Conservation (phyloP, 805 yeast genomes). For the Danielia reshetovae region DNA sequence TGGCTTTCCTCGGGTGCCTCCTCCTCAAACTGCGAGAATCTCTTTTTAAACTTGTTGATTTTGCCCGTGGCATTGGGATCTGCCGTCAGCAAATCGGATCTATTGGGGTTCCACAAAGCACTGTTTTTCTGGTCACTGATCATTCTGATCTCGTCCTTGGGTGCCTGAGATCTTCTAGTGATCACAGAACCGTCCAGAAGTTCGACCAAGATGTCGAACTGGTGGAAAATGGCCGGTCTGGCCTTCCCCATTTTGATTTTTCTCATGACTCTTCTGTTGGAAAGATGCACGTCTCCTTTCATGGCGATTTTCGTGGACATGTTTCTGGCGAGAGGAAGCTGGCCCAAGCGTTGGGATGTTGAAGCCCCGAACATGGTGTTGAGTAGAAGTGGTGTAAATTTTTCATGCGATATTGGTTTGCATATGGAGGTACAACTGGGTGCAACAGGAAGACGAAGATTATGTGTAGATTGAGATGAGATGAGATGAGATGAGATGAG, state of each 20-base stretch:
- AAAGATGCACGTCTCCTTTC: conserved; percentile 39
- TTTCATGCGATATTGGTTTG: no score
- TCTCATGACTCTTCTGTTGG: conserved; percentile 57
- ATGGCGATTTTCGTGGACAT: conserved; percentile 16
- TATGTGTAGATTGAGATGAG: no score
- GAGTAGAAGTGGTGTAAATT: conserved; percentile 3
- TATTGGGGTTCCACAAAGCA: conserved; percentile 84
- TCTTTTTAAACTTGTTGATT: conserved; percentile 68
- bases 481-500: no score
- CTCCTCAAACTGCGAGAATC: conserved; percentile 45
- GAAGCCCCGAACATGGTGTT: conserved; percentile 3
- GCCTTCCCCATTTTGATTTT: conserved; percentile 78
- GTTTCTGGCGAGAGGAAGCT: conserved; percentile 8
- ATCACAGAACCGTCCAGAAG: conserved; percentile 92
- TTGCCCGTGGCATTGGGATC: conserved; percentile 86
- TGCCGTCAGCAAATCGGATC: conserved; percentile 66
- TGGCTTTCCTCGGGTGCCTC: conserved; percentile 19
- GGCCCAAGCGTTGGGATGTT: conserved; percentile 3
- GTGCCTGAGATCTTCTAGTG: conserved; percentile 77
- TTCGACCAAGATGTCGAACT: conserved; percentile 86
- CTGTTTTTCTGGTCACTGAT: conserved; percentile 85
- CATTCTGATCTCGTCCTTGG: conserved; percentile 80
- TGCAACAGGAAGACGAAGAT: no score
- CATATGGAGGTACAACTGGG: no score
- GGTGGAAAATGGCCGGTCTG: conserved; percentile 89